Evolutionary conservation across 192 early-diverging fungal genomes (phyloP), one percentile per base, ranked within the genome.

Genomic region (Ramicandelaber brevisporus): DNA sequence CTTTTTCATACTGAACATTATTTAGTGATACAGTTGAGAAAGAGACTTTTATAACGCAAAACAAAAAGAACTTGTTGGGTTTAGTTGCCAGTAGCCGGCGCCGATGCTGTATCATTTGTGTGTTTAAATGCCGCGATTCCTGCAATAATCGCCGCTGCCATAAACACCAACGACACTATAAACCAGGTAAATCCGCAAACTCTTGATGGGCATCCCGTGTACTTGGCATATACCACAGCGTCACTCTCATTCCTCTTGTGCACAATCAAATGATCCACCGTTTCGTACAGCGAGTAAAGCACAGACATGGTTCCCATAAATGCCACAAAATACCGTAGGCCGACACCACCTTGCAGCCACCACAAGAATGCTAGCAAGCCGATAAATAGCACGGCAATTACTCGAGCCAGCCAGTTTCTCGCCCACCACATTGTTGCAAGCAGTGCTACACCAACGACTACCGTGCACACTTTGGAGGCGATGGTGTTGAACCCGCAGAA

Each of bases 201-300:
- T 28, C 78, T 70, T 14, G 85, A 58, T 19, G 74, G 62, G 47
- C 73, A 74, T 13, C 79, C 73, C 11, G 61, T 73, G 21, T 61
- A 32, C 38, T 72, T 41, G 5, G 75, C 76, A 61, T 88, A 89
- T 46, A 70, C 62, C 4, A 73, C 68, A 2, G 90, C 86, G 44
- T 90, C 92, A n/a, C 77, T 78, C 38, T 82, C 80, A 40, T 92
- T 81, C n/a, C 80, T 74, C 52, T 88, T 92, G 26, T 78, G 57
- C 33, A 72, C 55, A 2, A 92, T 61, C 8, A 84, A 57, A 57
- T 93, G 87, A 23, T 97, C 92, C 29, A 93, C 46, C 47, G 93
- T 93, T 53, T 97, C 92, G 73, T 85, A 86, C 15, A 89, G 59
- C 29, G 73, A 70, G 43, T 97, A 97, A 17, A 90, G 55, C 14